phyloP scores from a whole-genome alignment of 257 asterid genomes.

The Penstemon newberryi region DNA sequence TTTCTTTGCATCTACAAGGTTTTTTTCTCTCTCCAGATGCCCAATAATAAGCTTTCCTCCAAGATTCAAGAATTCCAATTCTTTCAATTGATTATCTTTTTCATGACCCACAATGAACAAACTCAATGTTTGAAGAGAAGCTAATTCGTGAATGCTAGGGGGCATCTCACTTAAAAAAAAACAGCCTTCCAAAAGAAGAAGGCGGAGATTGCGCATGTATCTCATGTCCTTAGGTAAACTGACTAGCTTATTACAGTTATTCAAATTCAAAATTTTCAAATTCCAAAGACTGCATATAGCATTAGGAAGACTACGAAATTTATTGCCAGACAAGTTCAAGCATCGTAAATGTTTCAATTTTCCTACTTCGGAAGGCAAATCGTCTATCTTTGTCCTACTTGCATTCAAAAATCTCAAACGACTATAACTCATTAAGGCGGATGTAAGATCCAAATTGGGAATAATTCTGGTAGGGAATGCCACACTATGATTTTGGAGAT shows the following conservation, averaged over 20 bases:
- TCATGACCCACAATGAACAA: conserved; percentile 26
- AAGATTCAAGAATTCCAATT: conserved; percentile 28
- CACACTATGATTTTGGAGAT: not conserved
- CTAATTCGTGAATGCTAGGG: conserved; percentile 20
- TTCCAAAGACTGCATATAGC: conserved; percentile 19
- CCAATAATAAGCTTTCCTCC: conserved; percentile 12
- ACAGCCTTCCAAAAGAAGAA: not conserved
- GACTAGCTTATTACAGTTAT: not conserved
- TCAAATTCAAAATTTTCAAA: conserved; percentile 26
- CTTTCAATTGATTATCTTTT: conserved; percentile 26
- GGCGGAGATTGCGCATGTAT: conserved; percentile 7
- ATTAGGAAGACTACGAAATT: conserved; percentile 5
- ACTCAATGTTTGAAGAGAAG: conserved; percentile 29
- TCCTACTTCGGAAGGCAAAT: conserved; percentile 14
- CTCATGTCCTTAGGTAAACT: conserved; percentile 24
- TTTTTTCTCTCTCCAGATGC: conserved; percentile 20
- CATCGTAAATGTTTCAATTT: conserved; percentile 23
- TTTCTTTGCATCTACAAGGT: conserved; percentile 23
- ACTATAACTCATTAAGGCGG: not conserved
- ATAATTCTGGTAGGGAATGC: not conserved
- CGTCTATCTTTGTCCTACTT: not conserved
- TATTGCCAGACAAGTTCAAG: conserved; percentile 18
- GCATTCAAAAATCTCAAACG: conserved; percentile 18
- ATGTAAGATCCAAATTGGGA: not conserved
- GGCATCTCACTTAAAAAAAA: conserved; percentile 28